Base-by-base conservation (phyloP, 169 alveolate genomes). In the Ichthyophthirius multifiliis region DNA sequence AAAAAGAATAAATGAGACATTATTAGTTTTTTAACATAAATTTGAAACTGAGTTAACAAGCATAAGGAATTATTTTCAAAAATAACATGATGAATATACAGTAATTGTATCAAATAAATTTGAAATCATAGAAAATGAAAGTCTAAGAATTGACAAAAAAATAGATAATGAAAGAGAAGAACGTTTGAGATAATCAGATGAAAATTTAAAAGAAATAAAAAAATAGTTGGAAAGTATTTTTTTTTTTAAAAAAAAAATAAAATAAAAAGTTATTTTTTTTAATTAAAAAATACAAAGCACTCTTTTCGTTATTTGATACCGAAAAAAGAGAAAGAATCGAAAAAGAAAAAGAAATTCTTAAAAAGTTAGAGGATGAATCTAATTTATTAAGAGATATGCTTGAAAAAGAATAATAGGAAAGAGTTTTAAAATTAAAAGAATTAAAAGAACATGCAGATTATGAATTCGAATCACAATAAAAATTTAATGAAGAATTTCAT, bases 21-120 rank as follows among this genome's bases (percentile, higher is more conserved):
- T 94, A 35, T 88, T 86, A 47, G 97, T 96, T 1, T 91, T 91
- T 85, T 64, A 89, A 67, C 89, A 95, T 45, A 94, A 94, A 83
- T 94, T 94, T 79, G 81, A 87, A 41, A 82, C 84, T 30, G 86
- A 84, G 18, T 83, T 94, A 30, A 79, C 44, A 81, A 79, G 64
- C 44, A 67, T 81, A 79, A 82, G 80, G 63, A 79, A 88, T 34
- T 71, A 88, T 83, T 64, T 87, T 41, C 46, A 92, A 79, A 75
- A 71, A 45, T 74, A 89, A 47, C 85, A 87, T 88, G 86, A 87
- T 27, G 78, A 77, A 34, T 76, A 83, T 83, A 87, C 85, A 74
- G 81, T 85, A 77, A 43, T 80, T 62, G 87, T 86, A 67, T 64
- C 82, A 65, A 48, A 55, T 43, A 76, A 65, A 84, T 64, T 88